Base-by-base conservation (phyloP, 768 basidiomycete genomes). In the Chalciporus chontae region DNA sequence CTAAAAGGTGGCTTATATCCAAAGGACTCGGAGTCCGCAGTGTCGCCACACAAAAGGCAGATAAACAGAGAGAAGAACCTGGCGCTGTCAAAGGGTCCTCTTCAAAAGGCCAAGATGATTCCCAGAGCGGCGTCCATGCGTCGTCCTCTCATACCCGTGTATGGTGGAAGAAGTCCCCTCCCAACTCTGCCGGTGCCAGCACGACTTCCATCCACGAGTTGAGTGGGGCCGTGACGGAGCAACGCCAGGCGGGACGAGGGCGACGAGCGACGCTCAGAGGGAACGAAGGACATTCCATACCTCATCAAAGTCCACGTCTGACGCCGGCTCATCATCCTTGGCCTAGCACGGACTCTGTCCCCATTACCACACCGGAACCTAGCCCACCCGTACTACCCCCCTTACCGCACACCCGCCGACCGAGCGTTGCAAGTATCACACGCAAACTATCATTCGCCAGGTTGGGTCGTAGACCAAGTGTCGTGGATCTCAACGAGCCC, bases 391-490 rank as follows among this genome's bases (percentile, higher is more conserved):
- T 27, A 2, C 8, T 27, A 2, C 8, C 51, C 5, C 39, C 37
- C 19, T 14, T 27, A 1, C 8, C 51, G 5, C 55, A 51, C 8
- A 15, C 39, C 26, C 61, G 58, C 43, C 47, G 66, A 18, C 64
- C 63, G 8, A 65, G 64, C 8, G 63, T 65, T 9, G 66, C 55
- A 31, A 68, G 61, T 24, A 65, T 66, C 38, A 66, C 65, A 3
- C 66, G 61, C n/a, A 68, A 66, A 45, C 34, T 68, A 14, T 68
- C 65, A 10, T 66, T 68, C 38, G 60, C 57, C n/a, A 57, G 55
- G 19, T 66, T 66, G 26, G 37, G 48, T 40, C 67, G 67, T 18
- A 54, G 55, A 46, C 58, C 56, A 2, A 68, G 65, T 9, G 14
- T 58, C 18, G 38, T 52, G 17, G 66, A 64, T n/a, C 46, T 61